Percentiles rank a stretch among this genome's conserved stretches.
phyloP scores from a whole-genome alignment of 345 rosid species.

The Adansonia digitata region DNA sequence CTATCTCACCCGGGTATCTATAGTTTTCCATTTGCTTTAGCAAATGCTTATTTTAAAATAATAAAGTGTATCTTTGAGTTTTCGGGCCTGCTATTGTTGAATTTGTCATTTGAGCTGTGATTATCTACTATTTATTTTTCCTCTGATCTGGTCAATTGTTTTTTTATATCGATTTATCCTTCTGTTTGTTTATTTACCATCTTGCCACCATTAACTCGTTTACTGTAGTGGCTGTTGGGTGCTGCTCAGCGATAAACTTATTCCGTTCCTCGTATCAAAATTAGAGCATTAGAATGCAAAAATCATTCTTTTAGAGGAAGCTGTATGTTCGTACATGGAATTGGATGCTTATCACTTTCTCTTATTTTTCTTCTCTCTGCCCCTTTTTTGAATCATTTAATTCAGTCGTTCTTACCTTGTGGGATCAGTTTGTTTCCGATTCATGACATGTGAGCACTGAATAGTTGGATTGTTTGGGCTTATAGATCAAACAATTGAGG shows the following conservation, averaged over 20 bases:
- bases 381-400: neutral
- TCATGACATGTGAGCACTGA: no score
- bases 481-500: neutral
- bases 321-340: neutral
- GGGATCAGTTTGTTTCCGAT: neutral
- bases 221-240: neutral
- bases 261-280: neutral
- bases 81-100: conserved; percentile 6
- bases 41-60: conserved; percentile 14
- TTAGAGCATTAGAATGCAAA: neutral
- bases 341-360: neutral
- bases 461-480: neutral
- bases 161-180: neutral
- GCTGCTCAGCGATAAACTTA: neutral
- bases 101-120: neutral
- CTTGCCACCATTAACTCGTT: neutral
- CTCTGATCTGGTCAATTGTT: neutral
- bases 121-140: neutral
- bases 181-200: neutral
- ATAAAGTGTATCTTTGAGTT: conserved; percentile 17
- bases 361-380: neutral
- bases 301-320: neutral
- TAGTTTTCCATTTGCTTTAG: conserved; percentile 15
- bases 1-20: conserved; percentile 10
- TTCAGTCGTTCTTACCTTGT: neutral